Evolutionary conservation across 306 rosid genomes (phyloP), one percentile per base, ranked within the genome.

Genomic region (Inga oerstediana): DNA sequence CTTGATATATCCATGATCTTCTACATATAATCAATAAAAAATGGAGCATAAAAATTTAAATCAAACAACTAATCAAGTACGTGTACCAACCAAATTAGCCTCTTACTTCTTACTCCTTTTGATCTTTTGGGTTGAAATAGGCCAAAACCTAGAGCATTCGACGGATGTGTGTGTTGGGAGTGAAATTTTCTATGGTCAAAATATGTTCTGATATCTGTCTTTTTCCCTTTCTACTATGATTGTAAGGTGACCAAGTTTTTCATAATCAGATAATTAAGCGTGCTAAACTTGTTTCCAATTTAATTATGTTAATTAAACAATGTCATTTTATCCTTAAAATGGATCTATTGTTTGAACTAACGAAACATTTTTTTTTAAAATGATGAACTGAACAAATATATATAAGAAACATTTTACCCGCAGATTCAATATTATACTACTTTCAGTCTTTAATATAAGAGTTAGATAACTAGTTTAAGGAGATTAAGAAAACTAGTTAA

Each of bases 21-120:
- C 46, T 39, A 6, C 22, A 15, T 62, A 24, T 24, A 22, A 62
- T 62, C 17, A 72, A 30, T 74, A 39, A 15, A 74, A 56, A 56
- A 20, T 52, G 12, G 39, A 17, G 5, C 44, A n/a, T 30, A 45
- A 65, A 64, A 78, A 19, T 69, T 75, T 48, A 78, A 65, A 72
- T 72, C 22, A 62, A 74, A 49, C 34, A 41, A 76, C 22, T 78
- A 7, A 65, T 67, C 41, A 67, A 65, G 43, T 65, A 24, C 10
- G 10, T 67, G 49, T 74, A 73, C 34, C 68, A 16, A 41, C 51
- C 76, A 41, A 73, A 64, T 13, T 77, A 59, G 43, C 44, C 17
- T 49, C 48, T 83, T 77, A 44, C 27, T 27, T 49, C 48, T 83
- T 77, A 44, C 27, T 27, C 17, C 61, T 37, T 24, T 74, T 79